Conservation (phyloP, 768 basidiomycete species). For the Agrocybe praecox region DNA sequence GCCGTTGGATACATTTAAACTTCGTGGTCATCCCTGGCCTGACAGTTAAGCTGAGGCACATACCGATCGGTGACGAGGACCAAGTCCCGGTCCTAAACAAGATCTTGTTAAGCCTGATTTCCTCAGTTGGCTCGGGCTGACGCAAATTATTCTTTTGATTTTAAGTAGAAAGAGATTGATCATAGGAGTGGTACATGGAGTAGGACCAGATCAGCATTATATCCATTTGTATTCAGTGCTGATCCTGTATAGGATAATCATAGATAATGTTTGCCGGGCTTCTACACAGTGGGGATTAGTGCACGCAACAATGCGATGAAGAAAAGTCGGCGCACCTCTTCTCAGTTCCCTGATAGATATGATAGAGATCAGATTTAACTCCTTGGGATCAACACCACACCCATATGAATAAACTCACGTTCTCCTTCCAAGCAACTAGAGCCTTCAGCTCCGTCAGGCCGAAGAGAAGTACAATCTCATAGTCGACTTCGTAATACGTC, state of each 20-base stretch:
- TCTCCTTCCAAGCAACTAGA: slow-evolving; percentile 46
- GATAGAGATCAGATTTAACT: neutral
- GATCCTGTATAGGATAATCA: slow-evolving; percentile 4
- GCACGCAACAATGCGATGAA: neutral
- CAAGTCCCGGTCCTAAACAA: no score
- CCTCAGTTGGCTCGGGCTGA: no score
- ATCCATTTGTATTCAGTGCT: no score
- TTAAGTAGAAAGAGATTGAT: no score
- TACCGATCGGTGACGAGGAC: no score
- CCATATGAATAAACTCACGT: slow-evolving; percentile 26
- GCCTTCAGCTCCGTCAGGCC: slow-evolving; percentile 52
- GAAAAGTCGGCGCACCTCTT: slow-evolving; percentile 26
- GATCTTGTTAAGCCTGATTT: no score
- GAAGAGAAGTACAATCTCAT: slow-evolving; percentile 43
- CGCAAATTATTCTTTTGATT: no score
- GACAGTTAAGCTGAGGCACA: no score
- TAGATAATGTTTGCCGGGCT: slow-evolving; percentile 29
- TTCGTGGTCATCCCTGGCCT: no score
- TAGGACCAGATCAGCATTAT: no score
- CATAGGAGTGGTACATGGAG: no score
- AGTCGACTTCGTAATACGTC: slow-evolving; percentile 29
- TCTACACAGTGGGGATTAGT: neutral
- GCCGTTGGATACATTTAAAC: no score
- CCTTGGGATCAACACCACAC: neutral
- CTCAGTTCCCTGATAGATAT: slow-evolving; percentile 31